Evolutionary conservation across 768 basidiomycete species (phyloP).

Genomic region (Solioccasus polychromus): DNA sequence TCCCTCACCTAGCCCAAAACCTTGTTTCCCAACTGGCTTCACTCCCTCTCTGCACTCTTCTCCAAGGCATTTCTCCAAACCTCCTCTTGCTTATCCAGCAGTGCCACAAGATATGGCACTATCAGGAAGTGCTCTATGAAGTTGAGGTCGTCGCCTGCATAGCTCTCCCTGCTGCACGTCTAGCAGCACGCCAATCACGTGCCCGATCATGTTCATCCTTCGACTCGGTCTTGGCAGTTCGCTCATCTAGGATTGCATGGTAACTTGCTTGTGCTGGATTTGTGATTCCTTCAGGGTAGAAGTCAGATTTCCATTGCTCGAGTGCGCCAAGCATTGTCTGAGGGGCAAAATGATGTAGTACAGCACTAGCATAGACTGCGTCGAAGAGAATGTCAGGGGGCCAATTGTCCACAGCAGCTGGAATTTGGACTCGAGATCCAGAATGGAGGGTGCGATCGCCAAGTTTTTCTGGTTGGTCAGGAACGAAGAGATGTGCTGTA

Average conservation of each 20-base stretch:
- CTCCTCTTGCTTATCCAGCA: too few relatives aligned
- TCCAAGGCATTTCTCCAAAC: too few relatives aligned
- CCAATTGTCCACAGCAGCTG: not conserved
- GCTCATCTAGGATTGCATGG: not conserved
- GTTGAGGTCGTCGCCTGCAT: too few relatives aligned
- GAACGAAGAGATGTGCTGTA: slow-evolving; percentile 1
- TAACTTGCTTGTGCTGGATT: not conserved
- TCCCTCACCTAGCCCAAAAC: too few relatives aligned
- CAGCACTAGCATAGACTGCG: not conserved
- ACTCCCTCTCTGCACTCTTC: too few relatives aligned
- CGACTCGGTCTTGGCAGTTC: not conserved
- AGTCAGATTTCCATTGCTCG: not conserved
- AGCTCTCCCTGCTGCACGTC: too few relatives aligned
- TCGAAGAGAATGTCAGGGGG: slow-evolving; percentile 9
- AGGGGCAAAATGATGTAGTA: not conserved
- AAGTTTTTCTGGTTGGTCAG: not conserved
- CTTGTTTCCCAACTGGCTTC: too few relatives aligned
- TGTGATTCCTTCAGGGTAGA: too few relatives aligned
- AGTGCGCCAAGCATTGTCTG: not conserved
- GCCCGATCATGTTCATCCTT: not conserved
- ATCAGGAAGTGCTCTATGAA: too few relatives aligned
- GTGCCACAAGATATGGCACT: too few relatives aligned
- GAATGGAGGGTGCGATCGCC: not conserved
- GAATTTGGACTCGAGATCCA: not conserved
- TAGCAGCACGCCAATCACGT: not conserved